Conservation (phyloP, 176 grass and related monocot species). For the Thinopyrum elongatum region DNA sequence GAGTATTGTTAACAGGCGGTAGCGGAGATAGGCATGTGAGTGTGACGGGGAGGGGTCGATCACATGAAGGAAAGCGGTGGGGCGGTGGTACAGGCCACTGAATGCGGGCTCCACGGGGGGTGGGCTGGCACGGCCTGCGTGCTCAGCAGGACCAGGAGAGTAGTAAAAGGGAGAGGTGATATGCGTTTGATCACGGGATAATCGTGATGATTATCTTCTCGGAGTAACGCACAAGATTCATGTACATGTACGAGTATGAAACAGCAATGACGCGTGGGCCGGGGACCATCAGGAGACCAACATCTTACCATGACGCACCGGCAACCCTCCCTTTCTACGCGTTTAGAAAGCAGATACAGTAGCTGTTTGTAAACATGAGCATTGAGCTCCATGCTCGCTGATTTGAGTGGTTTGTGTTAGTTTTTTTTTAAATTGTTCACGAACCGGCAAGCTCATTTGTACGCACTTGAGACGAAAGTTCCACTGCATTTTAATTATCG, state of each 20-base stretch:
- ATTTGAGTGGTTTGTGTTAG: background rate
- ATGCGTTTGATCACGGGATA: background rate
- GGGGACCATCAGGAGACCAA: background rate
- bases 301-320: background rate
- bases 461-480: background rate
- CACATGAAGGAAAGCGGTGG: slow-evolving; percentile 14
- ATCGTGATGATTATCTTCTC: background rate
- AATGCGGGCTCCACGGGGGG: background rate
- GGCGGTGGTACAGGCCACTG: background rate
- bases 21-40: background rate
- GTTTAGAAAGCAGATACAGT: background rate
- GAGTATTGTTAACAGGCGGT: too few species aligned
- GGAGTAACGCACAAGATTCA: background rate
- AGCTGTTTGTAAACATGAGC: too few species aligned
- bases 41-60: slow-evolving; percentile 4
- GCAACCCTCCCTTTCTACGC: background rate
- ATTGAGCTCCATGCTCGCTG: background rate
- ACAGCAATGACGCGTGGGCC: background rate
- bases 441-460: background rate
- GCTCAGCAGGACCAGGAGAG: background rate
- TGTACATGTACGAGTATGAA: background rate
- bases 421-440: background rate
- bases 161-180: background rate
- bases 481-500: background rate
- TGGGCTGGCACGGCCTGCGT: background rate